Conservation (phyloP, 2,329 filamentous ascomycete species). For the Clathrospora elynae region DNA sequence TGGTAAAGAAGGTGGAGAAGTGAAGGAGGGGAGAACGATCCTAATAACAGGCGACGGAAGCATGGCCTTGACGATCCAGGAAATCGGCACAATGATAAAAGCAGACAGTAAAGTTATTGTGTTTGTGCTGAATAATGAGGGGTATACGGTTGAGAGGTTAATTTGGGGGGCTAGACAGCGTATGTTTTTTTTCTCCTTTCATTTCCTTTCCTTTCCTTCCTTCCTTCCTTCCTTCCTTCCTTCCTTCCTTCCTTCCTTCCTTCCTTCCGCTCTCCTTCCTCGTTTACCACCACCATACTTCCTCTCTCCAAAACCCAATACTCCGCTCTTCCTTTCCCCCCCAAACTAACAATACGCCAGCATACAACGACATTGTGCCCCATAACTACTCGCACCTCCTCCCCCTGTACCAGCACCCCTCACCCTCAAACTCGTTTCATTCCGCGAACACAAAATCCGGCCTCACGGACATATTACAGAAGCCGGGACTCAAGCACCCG, state of each 20-base stretch:
- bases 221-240: no score
- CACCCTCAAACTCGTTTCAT: constrained; percentile 43
- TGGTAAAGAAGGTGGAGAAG: neutral
- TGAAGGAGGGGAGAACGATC: constrained; percentile 51
- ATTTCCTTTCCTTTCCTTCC: neutral
- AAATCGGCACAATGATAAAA: constrained; percentile 66
- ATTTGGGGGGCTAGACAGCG: constrained; percentile 52
- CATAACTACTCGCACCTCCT: constrained; percentile 50
- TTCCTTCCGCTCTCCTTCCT: no score
- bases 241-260: no score
- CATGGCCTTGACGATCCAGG: constrained; percentile 69
- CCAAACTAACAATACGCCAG: constrained; percentile 17
- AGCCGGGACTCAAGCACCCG: constrained; percentile 39
- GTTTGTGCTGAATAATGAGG: constrained; percentile 54
- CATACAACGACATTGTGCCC: constrained; percentile 50
- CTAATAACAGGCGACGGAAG: constrained; percentile 68
- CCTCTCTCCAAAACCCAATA: no score
- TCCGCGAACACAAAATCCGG: constrained; percentile 46
- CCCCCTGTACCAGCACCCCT: constrained; percentile 47
- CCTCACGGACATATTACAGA: constrained; percentile 43
- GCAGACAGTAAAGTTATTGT: constrained; percentile 45
- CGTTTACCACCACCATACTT: no score
- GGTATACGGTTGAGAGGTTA: constrained; percentile 55
- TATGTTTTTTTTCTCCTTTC: constrained; percentile 15
- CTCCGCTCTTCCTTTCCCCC: no score